Conservation (phyloP, 1,284 basidiomycete species). For the Pterulicium gracile region DNA sequence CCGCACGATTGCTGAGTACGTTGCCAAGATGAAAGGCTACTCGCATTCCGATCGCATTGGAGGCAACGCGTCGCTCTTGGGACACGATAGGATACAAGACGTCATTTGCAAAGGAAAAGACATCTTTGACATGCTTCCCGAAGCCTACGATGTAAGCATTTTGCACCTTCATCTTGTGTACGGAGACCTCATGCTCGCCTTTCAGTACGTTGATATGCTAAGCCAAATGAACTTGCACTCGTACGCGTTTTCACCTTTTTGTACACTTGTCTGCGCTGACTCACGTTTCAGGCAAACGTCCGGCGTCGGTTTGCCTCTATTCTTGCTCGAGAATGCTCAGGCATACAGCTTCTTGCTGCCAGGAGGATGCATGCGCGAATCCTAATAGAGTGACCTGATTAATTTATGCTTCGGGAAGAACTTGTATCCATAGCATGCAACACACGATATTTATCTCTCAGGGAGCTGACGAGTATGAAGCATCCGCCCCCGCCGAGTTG, state of each 20-base stretch:
- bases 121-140: slow-evolving; percentile 58
- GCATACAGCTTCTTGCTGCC: slow-evolving; percentile 47
- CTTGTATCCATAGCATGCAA: neutral
- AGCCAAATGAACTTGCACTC: slow-evolving; percentile 39
- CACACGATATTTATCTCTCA: too few relatives aligned
- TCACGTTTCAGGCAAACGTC: slow-evolving; percentile 22
- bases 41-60: slow-evolving; percentile 59
- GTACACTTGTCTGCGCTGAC: neutral
- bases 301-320: slow-evolving; percentile 42
- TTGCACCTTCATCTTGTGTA: too few relatives aligned
- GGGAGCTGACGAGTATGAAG: too few relatives aligned
- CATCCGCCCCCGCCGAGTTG: too few relatives aligned
- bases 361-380: slow-evolving; percentile 32
- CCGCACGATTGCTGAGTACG: slow-evolving; percentile 45
- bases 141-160: slow-evolving; percentile 40
- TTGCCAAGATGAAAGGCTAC: slow-evolving; percentile 54
- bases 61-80: slow-evolving; percentile 38
- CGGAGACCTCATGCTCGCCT: slow-evolving; percentile 6
- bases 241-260: slow-evolving; percentile 21
- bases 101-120: slow-evolving; percentile 53
- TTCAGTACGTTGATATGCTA: slow-evolving; percentile 39
- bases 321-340: slow-evolving; percentile 37
- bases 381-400: neutral
- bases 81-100: slow-evolving; percentile 42
- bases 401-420: neutral